These are phyloP conservation scores for Colletotrichum scovillei DNA, from an alignment of 2,329 filamentous ascomycete species.

Conservation along the genomic window DNA sequence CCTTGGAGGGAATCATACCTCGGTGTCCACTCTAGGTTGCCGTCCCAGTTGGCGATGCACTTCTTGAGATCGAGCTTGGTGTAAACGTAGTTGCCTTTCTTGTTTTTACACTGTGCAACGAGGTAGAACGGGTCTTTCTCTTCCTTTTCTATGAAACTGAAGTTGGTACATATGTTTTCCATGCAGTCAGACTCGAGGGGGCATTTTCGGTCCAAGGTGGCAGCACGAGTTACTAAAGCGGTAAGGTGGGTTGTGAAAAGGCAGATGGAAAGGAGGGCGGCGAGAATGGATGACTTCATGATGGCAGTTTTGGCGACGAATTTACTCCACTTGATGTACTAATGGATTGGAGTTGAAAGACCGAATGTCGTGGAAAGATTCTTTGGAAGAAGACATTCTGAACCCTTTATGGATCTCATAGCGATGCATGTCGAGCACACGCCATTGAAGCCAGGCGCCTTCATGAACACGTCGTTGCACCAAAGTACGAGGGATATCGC, in stretches of 20 bases:
- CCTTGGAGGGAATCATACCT: not conserved
- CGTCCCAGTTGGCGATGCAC: not conserved
- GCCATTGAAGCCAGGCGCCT: not conserved
- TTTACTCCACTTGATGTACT: not conserved
- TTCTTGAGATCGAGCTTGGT: constrained; percentile 9
- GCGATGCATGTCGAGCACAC: not conserved
- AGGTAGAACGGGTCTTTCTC: not conserved
- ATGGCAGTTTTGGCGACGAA: too few species aligned
- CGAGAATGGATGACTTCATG: not conserved
- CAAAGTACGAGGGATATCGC: not conserved
- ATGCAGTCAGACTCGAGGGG: constrained; percentile 10
- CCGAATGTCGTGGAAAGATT: not conserved
- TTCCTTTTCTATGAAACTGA: not conserved
- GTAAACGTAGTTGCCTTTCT: not conserved
- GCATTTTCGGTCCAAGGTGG: not conserved
- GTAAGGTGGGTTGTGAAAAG: not conserved
- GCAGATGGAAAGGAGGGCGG: not conserved
- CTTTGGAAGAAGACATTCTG: not conserved
- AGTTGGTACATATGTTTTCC: not conserved
- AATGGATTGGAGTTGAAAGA: not conserved
- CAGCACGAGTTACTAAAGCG: too few species aligned
- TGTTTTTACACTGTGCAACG: not conserved
- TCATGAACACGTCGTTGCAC: not conserved
- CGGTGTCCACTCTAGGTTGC: not conserved
- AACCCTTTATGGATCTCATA: not conserved